These are phyloP conservation scores for Pseudonectria buxi DNA, from an alignment of 2,329 filamentous ascomycete species.

Conservation along the genomic window DNA sequence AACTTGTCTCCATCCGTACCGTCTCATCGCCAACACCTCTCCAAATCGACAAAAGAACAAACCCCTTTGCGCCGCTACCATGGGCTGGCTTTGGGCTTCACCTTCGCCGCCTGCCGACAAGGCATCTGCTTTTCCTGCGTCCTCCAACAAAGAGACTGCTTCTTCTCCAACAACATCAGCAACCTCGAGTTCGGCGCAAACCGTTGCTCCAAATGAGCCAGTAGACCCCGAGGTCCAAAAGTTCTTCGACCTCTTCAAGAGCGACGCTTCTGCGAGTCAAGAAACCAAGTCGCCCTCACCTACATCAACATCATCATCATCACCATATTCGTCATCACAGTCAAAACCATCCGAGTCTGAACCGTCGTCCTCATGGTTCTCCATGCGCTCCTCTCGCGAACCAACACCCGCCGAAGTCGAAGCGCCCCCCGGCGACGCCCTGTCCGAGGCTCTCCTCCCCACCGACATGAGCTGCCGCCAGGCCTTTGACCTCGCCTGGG, in stretches of 20 bases:
- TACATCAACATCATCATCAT: constrained; percentile 18
- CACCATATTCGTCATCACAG: constrained; percentile 25
- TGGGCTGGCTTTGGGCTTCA: constrained; percentile 58
- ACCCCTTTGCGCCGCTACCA: constrained; percentile 25
- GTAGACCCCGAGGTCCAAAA: constrained; percentile 47
- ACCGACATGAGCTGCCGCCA: constrained; percentile 80
- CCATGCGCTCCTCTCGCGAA: constrained; percentile 25
- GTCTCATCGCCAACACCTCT: no score
- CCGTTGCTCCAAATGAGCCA: constrained; percentile 20
- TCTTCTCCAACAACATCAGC: constrained; percentile 5
- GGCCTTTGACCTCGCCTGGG: constrained; percentile 88
- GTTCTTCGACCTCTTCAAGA: constrained; percentile 43
- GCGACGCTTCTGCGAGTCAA: constrained; percentile 18
- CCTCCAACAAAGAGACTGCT: constrained; percentile 6
- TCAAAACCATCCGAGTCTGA: constrained; percentile 13
- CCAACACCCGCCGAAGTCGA: constrained; percentile 11
- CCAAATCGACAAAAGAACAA: not conserved
- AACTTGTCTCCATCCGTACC: not conserved
- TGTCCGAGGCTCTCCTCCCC: constrained; percentile 67
- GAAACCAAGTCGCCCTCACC: constrained; percentile 11
- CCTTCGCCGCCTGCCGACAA: constrained; percentile 22
- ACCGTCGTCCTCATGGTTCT: constrained; percentile 23
- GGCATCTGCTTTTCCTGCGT: constrained; percentile 13
- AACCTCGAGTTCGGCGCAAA: constrained; percentile 4
- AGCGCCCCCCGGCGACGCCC: constrained; percentile 31